Conservation (phyloP, 2,329 filamentous ascomycete genomes). For the Sclerotiophoma versabilis region DNA sequence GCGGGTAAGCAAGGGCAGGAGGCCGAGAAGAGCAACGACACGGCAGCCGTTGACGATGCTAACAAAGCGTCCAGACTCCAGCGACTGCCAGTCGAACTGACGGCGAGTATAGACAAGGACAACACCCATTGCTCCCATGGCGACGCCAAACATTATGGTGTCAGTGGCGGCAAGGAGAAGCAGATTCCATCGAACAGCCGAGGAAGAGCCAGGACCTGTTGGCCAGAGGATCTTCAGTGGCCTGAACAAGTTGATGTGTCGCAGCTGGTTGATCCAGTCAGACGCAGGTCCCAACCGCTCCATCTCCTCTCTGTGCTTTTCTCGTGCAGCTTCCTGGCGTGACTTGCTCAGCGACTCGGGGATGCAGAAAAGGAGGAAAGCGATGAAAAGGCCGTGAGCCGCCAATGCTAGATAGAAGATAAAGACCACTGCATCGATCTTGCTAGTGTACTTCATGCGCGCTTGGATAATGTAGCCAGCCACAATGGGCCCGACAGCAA, state of each 20-base stretch:
- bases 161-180: conserved; percentile 81
- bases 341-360: conserved; percentile 84
- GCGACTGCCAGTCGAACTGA: conserved; percentile 81
- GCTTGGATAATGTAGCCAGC: conserved; percentile 78
- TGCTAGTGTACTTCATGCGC: conserved; percentile 45
- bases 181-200: conserved; percentile 77
- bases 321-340: conserved; percentile 72
- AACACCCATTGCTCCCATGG: conserved; percentile 82
- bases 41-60: conserved; percentile 79
- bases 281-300: conserved; percentile 45
- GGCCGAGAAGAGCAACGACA: conserved; percentile 74
- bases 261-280: conserved; percentile 55
- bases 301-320: conserved; percentile 64
- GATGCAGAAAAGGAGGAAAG: conserved; percentile 73
- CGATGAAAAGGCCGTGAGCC: conserved; percentile 76
- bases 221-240: conserved; percentile 83
- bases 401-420: conserved; percentile 83
- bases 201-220: conserved; percentile 66
- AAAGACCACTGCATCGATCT: conserved; percentile 76
- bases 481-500: conserved; percentile 83
- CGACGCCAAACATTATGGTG: conserved; percentile 79
- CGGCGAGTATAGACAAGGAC: conserved; percentile 83
- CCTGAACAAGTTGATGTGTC: conserved; percentile 70
- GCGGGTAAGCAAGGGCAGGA: conserved; percentile 80
- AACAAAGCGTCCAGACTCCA: conserved; percentile 81